Evolutionary conservation across 352 stramenopile species (phyloP).

Genomic region (Pythium coloratum): DNA sequence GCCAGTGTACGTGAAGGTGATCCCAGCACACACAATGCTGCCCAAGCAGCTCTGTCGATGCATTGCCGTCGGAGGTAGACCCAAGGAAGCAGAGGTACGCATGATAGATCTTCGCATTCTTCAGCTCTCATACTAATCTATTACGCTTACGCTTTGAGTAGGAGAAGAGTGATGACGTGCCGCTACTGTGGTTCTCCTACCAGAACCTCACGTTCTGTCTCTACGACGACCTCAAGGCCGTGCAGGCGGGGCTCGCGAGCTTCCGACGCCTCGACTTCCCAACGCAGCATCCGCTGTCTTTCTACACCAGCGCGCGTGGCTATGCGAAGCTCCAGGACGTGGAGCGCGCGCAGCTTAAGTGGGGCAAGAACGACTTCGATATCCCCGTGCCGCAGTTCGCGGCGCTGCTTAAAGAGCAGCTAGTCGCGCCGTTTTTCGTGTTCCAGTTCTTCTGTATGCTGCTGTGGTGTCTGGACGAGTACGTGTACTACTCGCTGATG

Average conservation of each 20-base stretch:
- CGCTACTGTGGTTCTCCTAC: constrained; percentile 72
- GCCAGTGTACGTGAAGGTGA: constrained; percentile 48
- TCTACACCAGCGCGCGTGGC: constrained; percentile 29
- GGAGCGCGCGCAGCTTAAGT: constrained; percentile 36
- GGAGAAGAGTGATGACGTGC: constrained; percentile 27
- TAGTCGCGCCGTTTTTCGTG: constrained; percentile 96
- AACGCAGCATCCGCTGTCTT: constrained; percentile 29
- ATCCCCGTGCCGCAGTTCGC: constrained; percentile 87
- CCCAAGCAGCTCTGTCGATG: constrained; percentile 59
- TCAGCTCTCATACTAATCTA: background rate
- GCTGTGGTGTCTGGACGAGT: constrained; percentile 97
- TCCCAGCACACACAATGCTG: constrained; percentile 48
- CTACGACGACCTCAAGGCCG: constrained; percentile 40
- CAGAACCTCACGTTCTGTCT: constrained; percentile 81
- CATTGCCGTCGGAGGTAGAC: constrained; percentile 22
- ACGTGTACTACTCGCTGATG: constrained; percentile 97
- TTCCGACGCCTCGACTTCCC: constrained; percentile 53
- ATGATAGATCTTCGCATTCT: background rate
- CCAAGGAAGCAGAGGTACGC: constrained; percentile 11
- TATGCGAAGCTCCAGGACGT: constrained; percentile 20
- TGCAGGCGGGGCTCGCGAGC: constrained; percentile 25
- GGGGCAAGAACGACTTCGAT: constrained; percentile 77
- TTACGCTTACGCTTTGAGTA: background rate
- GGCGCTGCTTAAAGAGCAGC: constrained; percentile 90
- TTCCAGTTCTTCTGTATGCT: constrained; percentile 97